Base-by-base conservation (phyloP, 768 basidiomycete species). In the Lactifluus rugatus region DNA sequence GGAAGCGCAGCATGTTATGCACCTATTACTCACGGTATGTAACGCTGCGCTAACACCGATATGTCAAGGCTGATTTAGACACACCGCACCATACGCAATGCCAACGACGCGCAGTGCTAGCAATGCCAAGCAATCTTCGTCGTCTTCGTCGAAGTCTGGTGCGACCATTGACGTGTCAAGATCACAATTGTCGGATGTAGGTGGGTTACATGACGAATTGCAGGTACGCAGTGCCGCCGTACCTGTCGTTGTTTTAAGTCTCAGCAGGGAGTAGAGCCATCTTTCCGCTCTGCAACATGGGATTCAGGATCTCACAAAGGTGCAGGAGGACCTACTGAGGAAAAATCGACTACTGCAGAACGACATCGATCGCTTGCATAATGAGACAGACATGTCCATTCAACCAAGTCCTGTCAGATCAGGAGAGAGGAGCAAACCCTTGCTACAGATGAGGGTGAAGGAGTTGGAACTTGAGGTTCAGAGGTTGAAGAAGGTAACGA, bases 401-500 rank as follows among this genome's bases (percentile, higher is more conserved):
- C 54, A 55, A 45, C 58, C 48, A 17, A 48, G 25, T n/a, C 47
- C 47, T 19, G 48, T 31, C 32, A 47, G 50, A 48, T 55, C 58
- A 41, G 19, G 49, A 36, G 21, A 21, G n/a, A 60, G 21, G 48
- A 64, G 34, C 5, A 53, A 49, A 2, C 11, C 56, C 9, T 31
- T 56, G 39, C 48, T 69, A 10, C 62, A 66, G 34, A 52, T 50
- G 41, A 65, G 66, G 41, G 59, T 71, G 2, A 51, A 55, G 11
- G 50, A 42, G 19, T 58, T 71, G 47, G 61, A 64, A 49, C 55
- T 44, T 9, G 61, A 66, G 46, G 64, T 70, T 1, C 50, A 44
- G n/a, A 56, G 54, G 11, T 47, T 71, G 36, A 66, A 72, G 57
- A 67, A 66, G 64, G 70, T 70, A 34, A 41, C n/a, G 59, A 51